These are phyloP conservation scores for Candida mesenterica DNA, from an alignment of 1,139 yeast species.

Conservation along the genomic window DNA sequence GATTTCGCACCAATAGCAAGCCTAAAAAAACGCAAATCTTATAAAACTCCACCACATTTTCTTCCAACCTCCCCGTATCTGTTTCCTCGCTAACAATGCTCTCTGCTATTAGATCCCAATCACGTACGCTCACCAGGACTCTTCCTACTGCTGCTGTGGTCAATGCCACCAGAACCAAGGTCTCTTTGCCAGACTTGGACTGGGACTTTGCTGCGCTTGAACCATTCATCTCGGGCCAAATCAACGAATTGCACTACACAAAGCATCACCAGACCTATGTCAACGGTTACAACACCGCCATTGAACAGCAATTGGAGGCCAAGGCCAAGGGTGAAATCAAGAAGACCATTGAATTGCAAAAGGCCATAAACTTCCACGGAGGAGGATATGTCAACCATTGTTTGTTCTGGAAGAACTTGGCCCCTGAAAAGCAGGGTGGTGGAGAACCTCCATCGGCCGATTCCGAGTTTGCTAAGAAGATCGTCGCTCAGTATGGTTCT, in stretches of 20 bases:
- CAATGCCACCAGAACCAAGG: constrained; percentile 56
- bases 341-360: constrained; percentile 70
- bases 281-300: constrained; percentile 79
- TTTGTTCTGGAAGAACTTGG: constrained; percentile 87
- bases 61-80: neutral
- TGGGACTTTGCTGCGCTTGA: constrained; percentile 88
- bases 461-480: constrained; percentile 60
- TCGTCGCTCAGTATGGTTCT: constrained; percentile 69
- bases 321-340: constrained; percentile 61
- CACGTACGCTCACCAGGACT: constrained; percentile 10
- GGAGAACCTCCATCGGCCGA: constrained; percentile 72
- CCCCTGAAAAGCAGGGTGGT: constrained; percentile 81
- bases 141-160: constrained; percentile 14
- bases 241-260: constrained; percentile 85
- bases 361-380: constrained; percentile 87
- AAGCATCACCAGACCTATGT: constrained; percentile 97
- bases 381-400: constrained; percentile 92
- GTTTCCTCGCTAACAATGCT: neutral
- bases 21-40: neutral
- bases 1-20: no score
- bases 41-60: no score
- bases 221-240: constrained; percentile 85
- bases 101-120: constrained; percentile 15
- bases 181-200: constrained; percentile 79
- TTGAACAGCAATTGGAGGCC: constrained; percentile 77